Percentiles rank a stretch among this genome's conserved stretches.
Evolutionary conservation across 2,329 filamentous ascomycete species (phyloP).

Genomic region (Metarhizium robertsii): DNA sequence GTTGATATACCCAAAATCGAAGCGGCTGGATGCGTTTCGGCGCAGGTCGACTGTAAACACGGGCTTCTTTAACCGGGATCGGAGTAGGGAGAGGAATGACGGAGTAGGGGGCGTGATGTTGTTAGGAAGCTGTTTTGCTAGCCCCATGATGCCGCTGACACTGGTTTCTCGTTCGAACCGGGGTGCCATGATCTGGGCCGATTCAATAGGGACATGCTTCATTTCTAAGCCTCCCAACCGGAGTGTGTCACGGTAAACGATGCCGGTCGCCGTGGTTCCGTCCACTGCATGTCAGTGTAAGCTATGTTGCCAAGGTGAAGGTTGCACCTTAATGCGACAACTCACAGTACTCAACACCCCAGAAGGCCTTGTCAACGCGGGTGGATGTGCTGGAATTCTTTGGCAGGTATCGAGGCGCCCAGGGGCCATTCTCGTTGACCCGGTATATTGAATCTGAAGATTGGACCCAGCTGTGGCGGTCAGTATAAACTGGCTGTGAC

Average conservation of each 20-base stretch:
- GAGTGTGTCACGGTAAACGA: constrained; percentile 42
- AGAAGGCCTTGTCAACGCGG: constrained; percentile 32
- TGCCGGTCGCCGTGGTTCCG: constrained; percentile 33
- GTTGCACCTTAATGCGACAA: constrained; percentile 5
- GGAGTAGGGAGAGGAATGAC: constrained; percentile 35
- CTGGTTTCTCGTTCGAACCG: constrained; percentile 31
- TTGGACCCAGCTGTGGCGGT: constrained; percentile 39
- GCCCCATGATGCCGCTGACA: constrained; percentile 42
- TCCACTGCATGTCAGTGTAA: constrained; percentile 25
- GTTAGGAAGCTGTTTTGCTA: constrained; percentile 37
- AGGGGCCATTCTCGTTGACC: constrained; percentile 24
- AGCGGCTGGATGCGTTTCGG: constrained; percentile 36
- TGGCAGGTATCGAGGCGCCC: constrained; percentile 32
- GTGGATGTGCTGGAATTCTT: constrained; percentile 34
- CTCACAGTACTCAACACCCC: constrained; percentile 40
- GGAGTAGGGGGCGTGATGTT: constrained; percentile 33
- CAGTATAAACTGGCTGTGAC: neutral
- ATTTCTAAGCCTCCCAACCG: constrained; percentile 34
- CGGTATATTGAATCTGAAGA: constrained; percentile 35
- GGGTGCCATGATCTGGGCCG: constrained; percentile 32
- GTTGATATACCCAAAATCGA: constrained; percentile 43
- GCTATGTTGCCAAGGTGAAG: neutral
- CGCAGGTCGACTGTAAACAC: constrained; percentile 42
- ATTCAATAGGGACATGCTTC: constrained; percentile 37
- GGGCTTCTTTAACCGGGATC: constrained; percentile 27